Conservation (phyloP, 2,329 filamentous ascomycete genomes). For the Sporothrix mexicana region DNA sequence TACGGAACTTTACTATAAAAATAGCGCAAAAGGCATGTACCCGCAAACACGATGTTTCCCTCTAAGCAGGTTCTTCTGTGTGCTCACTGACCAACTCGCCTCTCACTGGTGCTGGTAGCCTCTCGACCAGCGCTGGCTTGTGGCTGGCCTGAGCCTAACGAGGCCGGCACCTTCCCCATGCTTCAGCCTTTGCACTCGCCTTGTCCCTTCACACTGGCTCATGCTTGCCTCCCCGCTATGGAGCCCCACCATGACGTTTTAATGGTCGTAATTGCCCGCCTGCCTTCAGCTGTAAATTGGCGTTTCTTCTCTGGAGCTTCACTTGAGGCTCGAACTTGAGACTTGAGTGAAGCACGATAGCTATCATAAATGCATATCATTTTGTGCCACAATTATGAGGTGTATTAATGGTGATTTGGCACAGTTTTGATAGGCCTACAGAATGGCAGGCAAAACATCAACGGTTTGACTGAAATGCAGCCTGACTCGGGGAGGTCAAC, state of each 20-base stretch:
- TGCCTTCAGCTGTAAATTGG: slow-evolving; percentile 19
- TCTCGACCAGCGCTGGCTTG: background rate
- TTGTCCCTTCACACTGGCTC: slow-evolving; percentile 12
- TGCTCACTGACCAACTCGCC: slow-evolving; percentile 13
- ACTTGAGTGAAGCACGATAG: too few species aligned
- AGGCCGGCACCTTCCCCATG: slow-evolving; percentile 25
- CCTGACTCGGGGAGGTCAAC: too few species aligned
- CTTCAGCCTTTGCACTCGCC: background rate
- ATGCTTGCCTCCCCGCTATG: slow-evolving; percentile 31
- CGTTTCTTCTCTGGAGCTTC: too few species aligned
- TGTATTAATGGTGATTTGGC: too few species aligned
- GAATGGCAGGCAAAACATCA: too few species aligned
- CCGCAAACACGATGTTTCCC: background rate
- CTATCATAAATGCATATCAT: too few species aligned
- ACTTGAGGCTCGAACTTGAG: too few species aligned
- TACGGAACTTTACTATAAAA: background rate
- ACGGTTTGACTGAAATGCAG: too few species aligned
- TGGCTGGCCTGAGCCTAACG: background rate
- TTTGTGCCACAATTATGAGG: too few species aligned
- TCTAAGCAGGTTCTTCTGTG: background rate
- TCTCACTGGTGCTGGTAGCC: background rate
- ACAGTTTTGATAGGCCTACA: too few species aligned
- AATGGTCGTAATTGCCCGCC: slow-evolving; percentile 16
- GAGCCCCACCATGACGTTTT: slow-evolving; percentile 35
- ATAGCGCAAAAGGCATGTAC: background rate